These are phyloP conservation scores for Ramaria sp. DNA, from an alignment of 768 basidiomycete genomes.

Conservation along the genomic window DNA sequence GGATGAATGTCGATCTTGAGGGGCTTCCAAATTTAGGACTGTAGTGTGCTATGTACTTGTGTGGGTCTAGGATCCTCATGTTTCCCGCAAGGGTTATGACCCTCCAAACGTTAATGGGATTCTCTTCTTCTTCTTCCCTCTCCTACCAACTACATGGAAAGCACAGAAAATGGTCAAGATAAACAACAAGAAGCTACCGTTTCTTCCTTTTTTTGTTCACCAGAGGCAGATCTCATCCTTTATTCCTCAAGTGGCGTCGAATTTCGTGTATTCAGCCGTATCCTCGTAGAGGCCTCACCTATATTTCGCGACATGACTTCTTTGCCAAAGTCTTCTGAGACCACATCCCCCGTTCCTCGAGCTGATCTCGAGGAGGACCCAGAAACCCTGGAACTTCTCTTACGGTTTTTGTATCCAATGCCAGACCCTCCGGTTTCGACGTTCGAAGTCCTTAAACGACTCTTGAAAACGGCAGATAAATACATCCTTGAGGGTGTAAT, in stretches of 20 bases:
- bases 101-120: not conserved
- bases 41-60: not conserved
- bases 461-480: constrained; percentile 37
- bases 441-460: constrained; percentile 28
- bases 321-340: constrained; percentile 30
- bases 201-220: not conserved
- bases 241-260: constrained; percentile 36
- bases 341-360: not conserved
- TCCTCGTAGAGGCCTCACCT: constrained; percentile 45
- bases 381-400: constrained; percentile 28
- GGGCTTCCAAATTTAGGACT: not conserved
- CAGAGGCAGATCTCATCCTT: constrained; percentile 7
- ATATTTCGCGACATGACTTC: constrained; percentile 48
- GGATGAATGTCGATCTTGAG: constrained; percentile 5
- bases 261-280: constrained; percentile 43
- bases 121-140: not conserved
- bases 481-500: constrained; percentile 38
- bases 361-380: constrained; percentile 25
- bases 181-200: not conserved
- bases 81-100: not conserved
- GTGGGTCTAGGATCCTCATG: not conserved
- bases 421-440: constrained; percentile 38
- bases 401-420: constrained; percentile 39
- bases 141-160: not conserved
- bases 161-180: not conserved